These are phyloP conservation scores for Fusarium sp. DNA, from an alignment of 2,329 filamentous ascomycete genomes.

Conservation along the genomic window DNA sequence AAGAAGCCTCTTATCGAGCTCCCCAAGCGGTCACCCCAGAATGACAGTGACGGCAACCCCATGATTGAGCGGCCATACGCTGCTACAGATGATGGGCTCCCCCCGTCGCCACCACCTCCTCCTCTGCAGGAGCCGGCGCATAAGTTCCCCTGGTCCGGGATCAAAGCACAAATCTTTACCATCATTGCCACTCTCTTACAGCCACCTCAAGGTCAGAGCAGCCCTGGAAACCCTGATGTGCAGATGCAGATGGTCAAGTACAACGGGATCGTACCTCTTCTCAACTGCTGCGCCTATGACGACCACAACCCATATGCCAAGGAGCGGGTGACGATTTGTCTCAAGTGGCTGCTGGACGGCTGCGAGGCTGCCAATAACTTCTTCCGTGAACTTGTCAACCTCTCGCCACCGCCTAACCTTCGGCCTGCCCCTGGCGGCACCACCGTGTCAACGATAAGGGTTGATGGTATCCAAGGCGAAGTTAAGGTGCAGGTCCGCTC, in stretches of 20 bases:
- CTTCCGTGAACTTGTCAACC: slow-evolving; percentile 69
- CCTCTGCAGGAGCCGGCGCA: slow-evolving; percentile 70
- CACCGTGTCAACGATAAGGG: slow-evolving; percentile 56
- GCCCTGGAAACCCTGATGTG: slow-evolving; percentile 75
- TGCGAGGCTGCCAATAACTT: slow-evolving; percentile 78
- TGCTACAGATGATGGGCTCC: slow-evolving; percentile 42
- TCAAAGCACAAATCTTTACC: slow-evolving; percentile 92
- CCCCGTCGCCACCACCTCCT: slow-evolving; percentile 52
- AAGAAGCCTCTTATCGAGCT: slow-evolving; percentile 74
- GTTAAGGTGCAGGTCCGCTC: slow-evolving; percentile 63
- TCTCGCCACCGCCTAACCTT: slow-evolving; percentile 53
- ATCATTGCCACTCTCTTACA: slow-evolving; percentile 90
- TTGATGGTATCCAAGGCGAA: slow-evolving; percentile 66
- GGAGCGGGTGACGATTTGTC: slow-evolving; percentile 86
- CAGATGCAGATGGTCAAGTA: slow-evolving; percentile 88
- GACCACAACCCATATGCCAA: slow-evolving; percentile 94
- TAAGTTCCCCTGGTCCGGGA: slow-evolving; percentile 73
- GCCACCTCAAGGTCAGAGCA: slow-evolving; percentile 72
- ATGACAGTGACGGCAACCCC: slow-evolving; percentile 38
- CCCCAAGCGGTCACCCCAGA: slow-evolving; percentile 45
- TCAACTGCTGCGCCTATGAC: slow-evolving; percentile 91
- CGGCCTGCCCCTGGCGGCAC: slow-evolving; percentile 48
- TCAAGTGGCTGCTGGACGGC: slow-evolving; percentile 84
- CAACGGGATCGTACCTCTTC: slow-evolving; percentile 85
- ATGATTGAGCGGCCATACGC: slow-evolving; percentile 72